phyloP scores from a whole-genome alignment of 192 early-diverging fungal species.

The Coemansia asiatica region DNA sequence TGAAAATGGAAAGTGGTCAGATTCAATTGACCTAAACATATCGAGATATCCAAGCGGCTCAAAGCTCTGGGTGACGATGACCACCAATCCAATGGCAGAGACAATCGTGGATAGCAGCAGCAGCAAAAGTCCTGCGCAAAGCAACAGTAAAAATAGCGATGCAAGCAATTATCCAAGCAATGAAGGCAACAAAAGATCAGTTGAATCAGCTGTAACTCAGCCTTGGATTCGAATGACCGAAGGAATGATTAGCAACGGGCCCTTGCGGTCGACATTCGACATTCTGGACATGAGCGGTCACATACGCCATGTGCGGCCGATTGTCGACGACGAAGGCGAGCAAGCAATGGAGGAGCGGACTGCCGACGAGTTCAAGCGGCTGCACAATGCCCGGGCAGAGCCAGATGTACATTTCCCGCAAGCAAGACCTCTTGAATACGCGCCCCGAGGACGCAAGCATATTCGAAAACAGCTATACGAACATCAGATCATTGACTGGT shows the following conservation, averaged over 20 bases:
- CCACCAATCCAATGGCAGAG: neutral
- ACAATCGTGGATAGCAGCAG: neutral
- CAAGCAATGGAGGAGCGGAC: constrained; percentile 17
- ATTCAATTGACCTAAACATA: constrained; percentile 16
- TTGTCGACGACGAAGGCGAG: constrained; percentile 35
- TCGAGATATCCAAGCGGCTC: constrained; percentile 34
- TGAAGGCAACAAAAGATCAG: neutral
- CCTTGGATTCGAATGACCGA: constrained; percentile 29
- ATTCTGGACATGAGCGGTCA: constrained; percentile 6
- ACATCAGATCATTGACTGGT: constrained; percentile 16
- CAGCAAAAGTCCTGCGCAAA: neutral
- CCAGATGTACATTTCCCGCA: constrained; percentile 28
- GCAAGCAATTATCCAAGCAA: neutral
- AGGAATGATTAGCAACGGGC: constrained; percentile 3
- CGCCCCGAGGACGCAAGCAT: constrained; percentile 18
- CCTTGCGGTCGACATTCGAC: constrained; percentile 1
- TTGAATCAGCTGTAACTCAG: neutral
- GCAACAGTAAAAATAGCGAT: neutral
- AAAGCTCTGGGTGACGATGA: constrained; percentile 40
- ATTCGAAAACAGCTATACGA: constrained; percentile 17
- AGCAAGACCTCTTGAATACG: constrained; percentile 5
- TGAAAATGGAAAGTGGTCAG: constrained; percentile 24
- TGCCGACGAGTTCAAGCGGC: constrained; percentile 14
- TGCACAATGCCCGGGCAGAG: constrained; percentile 11
- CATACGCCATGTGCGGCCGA: neutral